phyloP scores from a whole-genome alignment of 2,329 filamentous ascomycete species.

The Trichoderma cornu-damae region DNA sequence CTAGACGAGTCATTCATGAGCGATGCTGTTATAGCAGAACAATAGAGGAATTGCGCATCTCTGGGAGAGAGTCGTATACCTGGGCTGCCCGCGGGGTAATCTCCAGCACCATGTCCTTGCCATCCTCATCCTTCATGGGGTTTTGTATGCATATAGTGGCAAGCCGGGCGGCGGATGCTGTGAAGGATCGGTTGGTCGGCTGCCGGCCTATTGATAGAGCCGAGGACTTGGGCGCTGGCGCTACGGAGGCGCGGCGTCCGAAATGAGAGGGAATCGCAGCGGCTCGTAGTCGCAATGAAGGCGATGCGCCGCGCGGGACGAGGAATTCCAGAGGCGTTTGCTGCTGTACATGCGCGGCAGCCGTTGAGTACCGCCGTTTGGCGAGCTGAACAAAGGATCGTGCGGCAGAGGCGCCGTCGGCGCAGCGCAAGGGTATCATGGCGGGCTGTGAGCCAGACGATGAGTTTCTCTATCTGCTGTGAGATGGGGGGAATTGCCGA shows the following conservation, averaged over 20 bases:
- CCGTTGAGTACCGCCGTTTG: conserved; percentile 31
- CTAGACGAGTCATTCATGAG: conserved; percentile 31
- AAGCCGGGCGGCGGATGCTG: conserved; percentile 32
- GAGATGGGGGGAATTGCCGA: conserved; percentile 4
- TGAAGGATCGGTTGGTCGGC: conserved; percentile 31
- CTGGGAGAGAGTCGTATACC: conserved; percentile 44
- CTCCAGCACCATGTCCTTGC: conserved; percentile 74
- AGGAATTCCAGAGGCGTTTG: conserved; percentile 37
- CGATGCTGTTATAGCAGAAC: neutral
- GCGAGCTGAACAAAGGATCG: conserved; percentile 40
- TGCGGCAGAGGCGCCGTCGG: conserved; percentile 36
- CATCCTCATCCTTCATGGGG: conserved; percentile 73
- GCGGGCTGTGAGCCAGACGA: neutral
- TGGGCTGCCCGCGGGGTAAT: conserved; percentile 80
- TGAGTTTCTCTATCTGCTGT: conserved; percentile 16
- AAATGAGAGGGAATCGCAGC: neutral
- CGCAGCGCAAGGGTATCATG: conserved; percentile 37
- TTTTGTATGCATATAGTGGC: conserved; percentile 57
- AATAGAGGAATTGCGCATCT: neutral
- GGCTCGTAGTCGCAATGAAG: conserved; percentile 12
- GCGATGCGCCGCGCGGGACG: conserved; percentile 30
- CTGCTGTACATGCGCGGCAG: conserved; percentile 24
- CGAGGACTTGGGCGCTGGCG: neutral
- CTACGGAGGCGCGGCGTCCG: neutral
- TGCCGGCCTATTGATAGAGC: neutral